Conservation (phyloP, 2,329 filamentous ascomycete species). For the Fusarium nanum region DNA sequence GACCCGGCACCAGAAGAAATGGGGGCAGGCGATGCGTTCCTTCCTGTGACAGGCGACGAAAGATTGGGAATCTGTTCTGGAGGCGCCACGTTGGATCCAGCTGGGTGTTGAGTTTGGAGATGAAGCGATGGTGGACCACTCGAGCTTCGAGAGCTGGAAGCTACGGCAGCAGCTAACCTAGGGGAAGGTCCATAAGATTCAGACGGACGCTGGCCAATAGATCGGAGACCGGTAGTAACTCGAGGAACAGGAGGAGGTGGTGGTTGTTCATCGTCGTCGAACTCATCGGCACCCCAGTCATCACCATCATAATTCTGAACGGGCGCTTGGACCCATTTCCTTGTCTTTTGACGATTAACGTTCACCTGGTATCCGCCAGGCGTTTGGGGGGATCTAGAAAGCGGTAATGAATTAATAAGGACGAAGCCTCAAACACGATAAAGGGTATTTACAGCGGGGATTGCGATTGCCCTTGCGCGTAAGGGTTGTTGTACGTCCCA, state of each 20-base stretch:
- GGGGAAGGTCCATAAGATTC: constrained; percentile 44
- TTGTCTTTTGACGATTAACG: constrained; percentile 88
- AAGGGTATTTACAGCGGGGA: constrained; percentile 44
- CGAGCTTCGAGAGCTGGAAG: constrained; percentile 42
- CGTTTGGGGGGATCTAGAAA: constrained; percentile 48
- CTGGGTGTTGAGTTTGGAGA: constrained; percentile 40
- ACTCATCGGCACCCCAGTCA: constrained; percentile 85
- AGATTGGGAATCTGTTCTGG: constrained; percentile 28
- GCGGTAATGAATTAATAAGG: constrained; percentile 22
- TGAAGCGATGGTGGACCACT: constrained; percentile 46
- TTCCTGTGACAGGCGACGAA: constrained; percentile 29
- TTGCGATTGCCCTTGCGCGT: constrained; percentile 46
- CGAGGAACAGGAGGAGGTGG: constrained; percentile 49
- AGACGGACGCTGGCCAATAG: constrained; percentile 48
- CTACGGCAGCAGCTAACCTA: constrained; percentile 42
- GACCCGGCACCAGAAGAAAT: constrained; percentile 29
- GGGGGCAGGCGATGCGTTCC: constrained; percentile 37
- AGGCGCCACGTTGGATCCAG: neutral
- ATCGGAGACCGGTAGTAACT: constrained; percentile 46
- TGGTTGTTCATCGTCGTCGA: constrained; percentile 66
- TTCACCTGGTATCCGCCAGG: constrained; percentile 77
- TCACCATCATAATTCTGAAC: constrained; percentile 89
- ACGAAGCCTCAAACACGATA: neutral
- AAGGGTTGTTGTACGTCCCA: constrained; percentile 47
- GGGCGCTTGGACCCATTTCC: constrained; percentile 95